Evolutionary conservation across 257 asterid genomes (phyloP).

Genomic region (Gynochthodes officinalis): DNA sequence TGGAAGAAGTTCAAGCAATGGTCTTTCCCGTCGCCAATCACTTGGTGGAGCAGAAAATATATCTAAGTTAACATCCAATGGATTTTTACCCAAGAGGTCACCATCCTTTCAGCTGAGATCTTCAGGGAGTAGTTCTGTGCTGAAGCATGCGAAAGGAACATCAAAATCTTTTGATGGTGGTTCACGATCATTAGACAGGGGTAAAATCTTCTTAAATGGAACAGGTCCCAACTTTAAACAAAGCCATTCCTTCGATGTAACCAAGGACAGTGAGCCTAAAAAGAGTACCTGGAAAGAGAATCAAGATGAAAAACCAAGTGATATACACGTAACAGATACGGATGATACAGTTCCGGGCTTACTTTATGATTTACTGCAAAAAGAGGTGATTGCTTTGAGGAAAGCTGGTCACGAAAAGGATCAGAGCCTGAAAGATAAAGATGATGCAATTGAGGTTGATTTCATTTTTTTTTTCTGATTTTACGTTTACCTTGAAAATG

Average conservation of each 20-base stretch:
- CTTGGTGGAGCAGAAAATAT: conserved; percentile 89
- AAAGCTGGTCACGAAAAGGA: conserved; percentile 93
- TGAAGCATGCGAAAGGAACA: conserved; percentile 96
- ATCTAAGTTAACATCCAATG: conserved; percentile 75
- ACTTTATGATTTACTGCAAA: conserved; percentile 77
- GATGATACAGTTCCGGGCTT: conserved; percentile 83
- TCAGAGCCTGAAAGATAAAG: conserved; percentile 96
- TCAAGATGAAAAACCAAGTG: conserved; percentile 61
- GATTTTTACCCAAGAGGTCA: conserved; percentile 83
- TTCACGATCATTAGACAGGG: conserved; percentile 77
- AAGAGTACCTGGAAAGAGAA: conserved; percentile 60
- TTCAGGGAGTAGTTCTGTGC: conserved; percentile 78
- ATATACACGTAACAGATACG: conserved; percentile 49
- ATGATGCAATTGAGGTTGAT: conserved; percentile 92
- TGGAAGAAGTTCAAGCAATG: conserved; percentile 70
- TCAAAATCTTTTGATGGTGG: conserved; percentile 98
- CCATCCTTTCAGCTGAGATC: conserved; percentile 91
- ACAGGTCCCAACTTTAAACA: conserved; percentile 83
- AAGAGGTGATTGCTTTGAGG: conserved; percentile 84
- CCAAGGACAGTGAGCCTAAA: conserved; percentile 62
- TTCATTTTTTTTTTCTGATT: conserved; percentile 19
- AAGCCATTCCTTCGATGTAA: conserved; percentile 87
- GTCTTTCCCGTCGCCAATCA: conserved; percentile 84
- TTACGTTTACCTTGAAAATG: conserved; percentile 1
- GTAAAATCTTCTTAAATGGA: conserved; percentile 77